Conservation (phyloP, 371 early-diverging fungal species). For the Mortierella sp. region DNA sequence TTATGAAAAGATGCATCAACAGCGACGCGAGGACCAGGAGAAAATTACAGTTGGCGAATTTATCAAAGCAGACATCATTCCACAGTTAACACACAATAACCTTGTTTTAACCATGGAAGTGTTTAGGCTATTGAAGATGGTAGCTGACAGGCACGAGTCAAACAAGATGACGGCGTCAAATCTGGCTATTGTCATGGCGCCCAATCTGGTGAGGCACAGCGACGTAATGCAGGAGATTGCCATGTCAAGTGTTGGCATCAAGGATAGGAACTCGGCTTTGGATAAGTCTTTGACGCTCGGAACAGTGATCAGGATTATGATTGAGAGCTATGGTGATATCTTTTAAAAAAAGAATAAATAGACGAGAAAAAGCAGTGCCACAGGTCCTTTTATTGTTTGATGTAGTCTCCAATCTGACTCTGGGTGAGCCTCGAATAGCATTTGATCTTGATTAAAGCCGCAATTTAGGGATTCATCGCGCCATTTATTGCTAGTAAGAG, state of each 20-base stretch:
- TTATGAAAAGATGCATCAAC: conserved; percentile 58
- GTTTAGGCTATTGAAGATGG: conserved; percentile 72
- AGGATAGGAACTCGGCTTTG: conserved; percentile 13
- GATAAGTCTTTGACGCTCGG: conserved; percentile 37
- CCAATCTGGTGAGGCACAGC: conserved; percentile 83
- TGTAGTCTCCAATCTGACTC: no score
- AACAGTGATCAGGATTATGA: conserved; percentile 44
- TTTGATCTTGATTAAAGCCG: no score
- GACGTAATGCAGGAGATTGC: conserved; percentile 70
- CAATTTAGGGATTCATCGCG: no score
- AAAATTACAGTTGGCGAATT: conserved; percentile 46
- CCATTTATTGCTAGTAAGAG: no score
- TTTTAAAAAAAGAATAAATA: conserved; percentile 21
- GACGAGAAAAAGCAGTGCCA: neutral
- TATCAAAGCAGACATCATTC: conserved; percentile 62
- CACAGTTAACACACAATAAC: conserved; percentile 56
- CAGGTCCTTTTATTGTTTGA: no score
- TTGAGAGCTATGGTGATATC: conserved; percentile 41
- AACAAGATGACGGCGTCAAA: conserved; percentile 90
- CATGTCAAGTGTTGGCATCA: conserved; percentile 36
- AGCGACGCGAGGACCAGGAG: conserved; percentile 12
- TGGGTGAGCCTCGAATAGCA: no score
- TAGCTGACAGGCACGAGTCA: conserved; percentile 66
- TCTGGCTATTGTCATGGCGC: conserved; percentile 89
- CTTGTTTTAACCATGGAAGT: conserved; percentile 70